A percentile compares a stretch with the other conserved stretches of the same genome.
These are phyloP conservation scores for Trichosporon sp. DNA, from an alignment of 1,284 basidiomycete genomes.

Conservation along the genomic window DNA sequence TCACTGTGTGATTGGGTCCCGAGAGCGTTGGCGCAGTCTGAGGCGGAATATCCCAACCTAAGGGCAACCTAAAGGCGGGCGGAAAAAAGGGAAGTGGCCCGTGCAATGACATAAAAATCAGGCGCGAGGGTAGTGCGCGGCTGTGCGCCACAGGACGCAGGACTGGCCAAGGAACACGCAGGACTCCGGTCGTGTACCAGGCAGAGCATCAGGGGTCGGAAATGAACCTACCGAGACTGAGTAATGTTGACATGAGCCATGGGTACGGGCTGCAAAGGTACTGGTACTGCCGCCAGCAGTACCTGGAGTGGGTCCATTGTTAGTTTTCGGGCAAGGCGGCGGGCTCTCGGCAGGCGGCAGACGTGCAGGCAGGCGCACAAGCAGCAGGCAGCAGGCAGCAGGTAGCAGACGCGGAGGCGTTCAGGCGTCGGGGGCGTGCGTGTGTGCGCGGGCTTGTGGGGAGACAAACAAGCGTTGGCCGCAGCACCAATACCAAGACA, in stretches of 20 bases:
- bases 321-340: background rate
- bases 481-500: background rate
- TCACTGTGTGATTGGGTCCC: background rate
- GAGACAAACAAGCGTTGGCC: background rate
- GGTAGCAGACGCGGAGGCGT: background rate
- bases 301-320: background rate
- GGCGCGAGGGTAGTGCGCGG: background rate
- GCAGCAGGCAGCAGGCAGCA: too few relatives aligned
- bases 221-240: background rate
- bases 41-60: background rate
- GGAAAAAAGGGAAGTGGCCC: background rate
- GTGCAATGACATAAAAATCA: background rate
- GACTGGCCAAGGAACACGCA: background rate
- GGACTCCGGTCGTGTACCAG: too few relatives aligned
- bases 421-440: background rate
- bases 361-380: too few relatives aligned
- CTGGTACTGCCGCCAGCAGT: background rate
- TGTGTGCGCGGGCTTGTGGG: too few relatives aligned
- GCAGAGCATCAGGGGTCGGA: background rate
- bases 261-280: background rate
- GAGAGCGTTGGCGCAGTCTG: background rate
- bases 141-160: background rate
- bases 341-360: background rate
- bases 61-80: background rate
- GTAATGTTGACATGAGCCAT: constrained; percentile 3